Percentiles rank a stretch among this genome's conserved stretches.
These are phyloP conservation scores for Entophlyctis helioformis DNA, from an alignment of 192 early-diverging fungal genomes.

Conservation along the genomic window DNA sequence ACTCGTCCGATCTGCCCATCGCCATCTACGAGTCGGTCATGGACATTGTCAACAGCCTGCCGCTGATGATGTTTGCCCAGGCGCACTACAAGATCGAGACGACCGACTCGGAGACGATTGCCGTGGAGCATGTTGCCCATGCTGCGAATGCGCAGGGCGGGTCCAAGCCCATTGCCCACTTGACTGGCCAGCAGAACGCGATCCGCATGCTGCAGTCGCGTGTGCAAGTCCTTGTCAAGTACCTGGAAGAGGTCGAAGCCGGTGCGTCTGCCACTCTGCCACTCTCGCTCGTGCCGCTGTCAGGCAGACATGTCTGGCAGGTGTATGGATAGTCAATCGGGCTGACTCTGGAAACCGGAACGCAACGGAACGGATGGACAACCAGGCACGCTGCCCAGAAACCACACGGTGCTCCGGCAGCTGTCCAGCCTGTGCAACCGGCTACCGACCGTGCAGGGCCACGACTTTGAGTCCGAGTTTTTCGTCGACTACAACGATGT, in stretches of 20 bases:
- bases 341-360: background rate
- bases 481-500: constrained; percentile 73
- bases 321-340: no score
- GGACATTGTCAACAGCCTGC: constrained; percentile 42
- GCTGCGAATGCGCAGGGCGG: constrained; percentile 16
- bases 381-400: constrained; percentile 40
- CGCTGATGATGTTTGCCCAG: constrained; percentile 51
- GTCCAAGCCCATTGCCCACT: constrained; percentile 47
- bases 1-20: constrained; percentile 57
- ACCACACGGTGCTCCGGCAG: constrained; percentile 67
- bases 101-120: constrained; percentile 76
- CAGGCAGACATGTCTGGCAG: no score
- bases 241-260: constrained; percentile 56
- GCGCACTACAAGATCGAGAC: constrained; percentile 67
- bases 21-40: constrained; percentile 66
- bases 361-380: background rate
- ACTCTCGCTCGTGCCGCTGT: background rate
- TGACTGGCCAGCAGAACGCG: constrained; percentile 64
- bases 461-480: constrained; percentile 62
- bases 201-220: constrained; percentile 71
- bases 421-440: constrained; percentile 61
- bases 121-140: constrained; percentile 75
- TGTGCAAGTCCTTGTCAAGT: constrained; percentile 54
- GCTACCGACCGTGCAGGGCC: constrained; percentile 53
- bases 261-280: constrained; percentile 23